These are phyloP conservation scores for Neoscytalidium dimidiatum DNA, from an alignment of 2,329 filamentous ascomycete species.

Conservation along the genomic window DNA sequence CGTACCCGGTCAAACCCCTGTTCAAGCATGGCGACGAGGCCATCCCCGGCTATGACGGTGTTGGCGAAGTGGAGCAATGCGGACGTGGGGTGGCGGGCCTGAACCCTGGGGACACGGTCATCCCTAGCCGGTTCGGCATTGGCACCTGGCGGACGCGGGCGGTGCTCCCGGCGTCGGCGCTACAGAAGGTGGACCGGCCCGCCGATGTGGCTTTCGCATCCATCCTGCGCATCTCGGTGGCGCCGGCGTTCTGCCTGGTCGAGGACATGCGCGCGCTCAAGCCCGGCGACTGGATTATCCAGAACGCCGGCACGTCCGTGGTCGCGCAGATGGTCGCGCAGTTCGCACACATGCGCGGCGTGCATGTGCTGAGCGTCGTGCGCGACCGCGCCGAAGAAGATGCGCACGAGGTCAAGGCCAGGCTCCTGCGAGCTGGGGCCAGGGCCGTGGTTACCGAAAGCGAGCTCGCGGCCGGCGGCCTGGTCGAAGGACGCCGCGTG, in stretches of 20 bases:
- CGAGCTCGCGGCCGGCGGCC: background rate
- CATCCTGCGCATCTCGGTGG: background rate
- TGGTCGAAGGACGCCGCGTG: background rate
- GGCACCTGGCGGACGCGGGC: background rate
- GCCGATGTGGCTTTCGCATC: background rate
- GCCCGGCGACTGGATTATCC: background rate
- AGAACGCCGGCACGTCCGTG: background rate
- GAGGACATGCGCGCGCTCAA: background rate
- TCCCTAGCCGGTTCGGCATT: background rate
- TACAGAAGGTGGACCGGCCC: background rate
- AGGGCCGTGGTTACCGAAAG: background rate
- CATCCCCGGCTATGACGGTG: background rate
- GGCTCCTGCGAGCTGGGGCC: background rate
- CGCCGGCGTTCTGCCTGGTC: background rate
- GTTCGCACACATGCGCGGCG: background rate
- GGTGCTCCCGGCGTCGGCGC: background rate
- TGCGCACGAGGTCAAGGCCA: background rate
- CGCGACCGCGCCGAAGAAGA: background rate
- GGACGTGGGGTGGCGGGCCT: background rate
- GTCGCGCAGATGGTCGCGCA: background rate
- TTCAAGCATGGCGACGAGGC: background rate
- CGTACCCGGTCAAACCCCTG: background rate
- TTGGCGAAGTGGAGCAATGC: background rate
- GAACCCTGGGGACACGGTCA: background rate
- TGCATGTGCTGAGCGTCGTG: background rate